Percentiles rank a stretch among this genome's conserved stretches.
phyloP scores from a whole-genome alignment of 257 asterid species.

The Penstemon barbatus region DNA sequence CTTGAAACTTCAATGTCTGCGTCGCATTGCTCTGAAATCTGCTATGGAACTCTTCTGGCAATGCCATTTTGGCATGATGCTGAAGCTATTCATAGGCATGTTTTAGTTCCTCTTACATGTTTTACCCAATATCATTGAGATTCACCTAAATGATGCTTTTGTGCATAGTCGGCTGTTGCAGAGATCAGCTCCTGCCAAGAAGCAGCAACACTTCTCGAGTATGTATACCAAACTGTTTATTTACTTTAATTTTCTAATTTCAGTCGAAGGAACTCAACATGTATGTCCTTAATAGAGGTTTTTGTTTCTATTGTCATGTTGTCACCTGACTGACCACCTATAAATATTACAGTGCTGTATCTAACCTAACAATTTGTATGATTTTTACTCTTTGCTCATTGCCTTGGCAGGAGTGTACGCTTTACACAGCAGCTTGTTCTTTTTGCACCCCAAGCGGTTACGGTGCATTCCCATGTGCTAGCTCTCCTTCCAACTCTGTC shows the following conservation, averaged over 20 bases:
- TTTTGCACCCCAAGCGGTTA: conserved; percentile 96
- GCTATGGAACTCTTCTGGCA: conserved; percentile 10
- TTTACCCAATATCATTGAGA: conserved; percentile 28
- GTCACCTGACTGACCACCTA: conserved; percentile 16
- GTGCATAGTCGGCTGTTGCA: conserved; percentile 84
- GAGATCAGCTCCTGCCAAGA: conserved; percentile 94
- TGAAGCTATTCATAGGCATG: conserved; percentile 19
- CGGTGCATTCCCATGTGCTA: conserved; percentile 88
- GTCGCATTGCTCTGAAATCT: conserved; percentile 3
- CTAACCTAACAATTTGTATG: conserved; percentile 7
- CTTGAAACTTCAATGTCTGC: conserved; percentile 21
- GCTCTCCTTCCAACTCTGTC: conserved; percentile 93
- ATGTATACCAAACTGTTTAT: conserved; percentile 36
- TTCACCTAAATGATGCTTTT: conserved; percentile 39
- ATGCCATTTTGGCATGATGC: conserved; percentile 11
- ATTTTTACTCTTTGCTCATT: conserved; percentile 27
- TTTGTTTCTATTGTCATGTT: conserved; percentile 21
- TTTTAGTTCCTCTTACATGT: conserved; percentile 23
- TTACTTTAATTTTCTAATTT: conserved; percentile 12
- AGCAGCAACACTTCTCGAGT: conserved; percentile 92
- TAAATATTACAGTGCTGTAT: background rate
- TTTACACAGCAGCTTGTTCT: conserved; percentile 96
- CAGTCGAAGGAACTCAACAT: conserved; percentile 16
- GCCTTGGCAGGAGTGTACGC: conserved; percentile 75
- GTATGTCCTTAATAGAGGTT: conserved; percentile 4